These are phyloP conservation scores for Penicillium capsulatum DNA, from an alignment of 2,329 filamentous ascomycete genomes.

Conservation along the genomic window DNA sequence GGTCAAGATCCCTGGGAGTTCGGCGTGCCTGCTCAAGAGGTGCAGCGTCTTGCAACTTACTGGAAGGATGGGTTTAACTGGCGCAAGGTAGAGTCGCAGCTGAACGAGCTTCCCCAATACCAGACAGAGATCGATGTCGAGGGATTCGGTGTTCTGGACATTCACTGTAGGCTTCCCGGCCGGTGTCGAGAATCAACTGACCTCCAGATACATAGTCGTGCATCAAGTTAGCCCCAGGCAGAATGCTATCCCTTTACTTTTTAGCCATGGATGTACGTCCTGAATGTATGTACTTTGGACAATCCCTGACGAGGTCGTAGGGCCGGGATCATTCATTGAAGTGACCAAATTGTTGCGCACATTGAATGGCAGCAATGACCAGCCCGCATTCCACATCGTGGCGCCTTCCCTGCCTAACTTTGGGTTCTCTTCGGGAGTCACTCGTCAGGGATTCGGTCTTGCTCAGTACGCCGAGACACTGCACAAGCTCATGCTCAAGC, in stretches of 20 bases:
- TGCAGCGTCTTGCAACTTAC: conserved; percentile 51
- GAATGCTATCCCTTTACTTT: conserved; percentile 63
- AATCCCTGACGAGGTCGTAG: conserved; percentile 23
- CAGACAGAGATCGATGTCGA: conserved; percentile 51
- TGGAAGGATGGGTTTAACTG: conserved; percentile 60
- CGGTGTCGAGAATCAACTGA: not conserved
- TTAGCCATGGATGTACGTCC: conserved; percentile 58
- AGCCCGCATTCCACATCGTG: conserved; percentile 52
- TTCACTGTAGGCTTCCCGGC: conserved; percentile 49
- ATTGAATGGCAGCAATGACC: conserved; percentile 33
- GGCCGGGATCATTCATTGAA: conserved; percentile 65
- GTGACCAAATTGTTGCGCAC: conserved; percentile 42
- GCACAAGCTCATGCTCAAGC: conserved; percentile 64
- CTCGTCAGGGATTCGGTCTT: conserved; percentile 50
- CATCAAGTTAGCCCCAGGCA: conserved; percentile 52
- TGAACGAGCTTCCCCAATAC: conserved; percentile 62
- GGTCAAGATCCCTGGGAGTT: conserved; percentile 19
- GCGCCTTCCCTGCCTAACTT: conserved; percentile 55
- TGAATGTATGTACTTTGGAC: not conserved
- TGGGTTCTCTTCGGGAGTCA: conserved; percentile 49
- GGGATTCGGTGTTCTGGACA: conserved; percentile 55
- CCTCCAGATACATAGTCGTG: conserved; percentile 40
- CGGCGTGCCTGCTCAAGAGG: conserved; percentile 16
- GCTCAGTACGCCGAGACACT: conserved; percentile 62
- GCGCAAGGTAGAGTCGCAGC: conserved; percentile 55